Conservation (phyloP, 768 basidiomycete genomes). For the Termitomyces sp. region DNA sequence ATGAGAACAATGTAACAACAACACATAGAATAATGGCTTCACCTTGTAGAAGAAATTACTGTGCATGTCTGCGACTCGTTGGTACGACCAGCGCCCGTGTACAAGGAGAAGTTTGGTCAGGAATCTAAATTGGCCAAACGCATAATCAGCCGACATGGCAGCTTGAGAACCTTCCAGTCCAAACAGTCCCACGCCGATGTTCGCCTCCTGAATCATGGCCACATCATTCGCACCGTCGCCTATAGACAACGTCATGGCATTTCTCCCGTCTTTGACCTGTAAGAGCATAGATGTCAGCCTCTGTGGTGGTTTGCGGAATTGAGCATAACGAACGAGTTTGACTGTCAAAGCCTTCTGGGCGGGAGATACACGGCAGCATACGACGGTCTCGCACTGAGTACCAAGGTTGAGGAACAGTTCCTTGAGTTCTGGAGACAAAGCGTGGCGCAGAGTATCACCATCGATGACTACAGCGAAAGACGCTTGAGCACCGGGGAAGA, state of each 20-base stretch:
- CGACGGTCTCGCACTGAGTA: conserved; percentile 96
- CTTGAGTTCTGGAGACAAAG: conserved; percentile 73
- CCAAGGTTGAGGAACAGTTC: conserved; percentile 85
- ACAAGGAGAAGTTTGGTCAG: conserved; percentile 87
- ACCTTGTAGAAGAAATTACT: conserved; percentile 99
- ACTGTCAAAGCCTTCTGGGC: conserved; percentile 98
- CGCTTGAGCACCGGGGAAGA: conserved; percentile 56
- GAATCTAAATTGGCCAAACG: conserved; percentile 96
- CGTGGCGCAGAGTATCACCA: conserved; percentile 85
- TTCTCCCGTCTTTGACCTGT: conserved; percentile 91
- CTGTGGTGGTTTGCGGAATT: background rate
- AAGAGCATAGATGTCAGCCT: conserved; percentile 4
- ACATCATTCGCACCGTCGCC: conserved; percentile 98
- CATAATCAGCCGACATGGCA: conserved; percentile 98
- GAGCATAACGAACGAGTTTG: conserved; percentile 56
- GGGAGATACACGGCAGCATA: conserved; percentile 96
- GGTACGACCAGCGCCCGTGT: conserved; percentile 97
- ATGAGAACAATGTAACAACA: background rate
- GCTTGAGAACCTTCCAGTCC: conserved; percentile 97
- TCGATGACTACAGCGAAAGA: conserved; percentile 95
- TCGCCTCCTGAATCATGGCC: conserved; percentile 99
- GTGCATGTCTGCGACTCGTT: conserved; percentile 94
- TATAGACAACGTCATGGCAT: conserved; percentile 95
- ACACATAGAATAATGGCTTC: conserved; percentile 10
- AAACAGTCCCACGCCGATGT: conserved; percentile 90